phyloP scores from a whole-genome alignment of 495 filamentous ascomycete genomes.

The Tuber brumale region DNA sequence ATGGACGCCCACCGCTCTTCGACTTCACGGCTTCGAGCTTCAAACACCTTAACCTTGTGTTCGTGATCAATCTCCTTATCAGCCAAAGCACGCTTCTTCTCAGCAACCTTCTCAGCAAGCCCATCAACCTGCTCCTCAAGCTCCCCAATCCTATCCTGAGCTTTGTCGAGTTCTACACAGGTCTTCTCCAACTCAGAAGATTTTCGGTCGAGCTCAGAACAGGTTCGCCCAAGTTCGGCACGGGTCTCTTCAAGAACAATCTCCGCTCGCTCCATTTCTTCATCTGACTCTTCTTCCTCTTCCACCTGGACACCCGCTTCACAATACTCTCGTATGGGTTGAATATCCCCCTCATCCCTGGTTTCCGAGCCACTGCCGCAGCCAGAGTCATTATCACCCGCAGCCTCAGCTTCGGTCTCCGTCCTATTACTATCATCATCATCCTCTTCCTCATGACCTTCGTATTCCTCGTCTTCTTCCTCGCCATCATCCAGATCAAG shows the following conservation, averaged over 20 bases:
- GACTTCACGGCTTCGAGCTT: conserved; percentile 21
- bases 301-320: conserved; percentile 39
- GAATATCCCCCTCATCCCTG: conserved; percentile 30
- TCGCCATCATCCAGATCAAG: conserved; percentile 75
- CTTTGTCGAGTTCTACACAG: conserved; percentile 31
- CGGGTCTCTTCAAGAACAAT: conserved; percentile 39
- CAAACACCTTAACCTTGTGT: conserved; percentile 21
- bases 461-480: conserved; percentile 47
- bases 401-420: conserved; percentile 28
- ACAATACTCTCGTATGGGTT: conserved; percentile 35
- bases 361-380: conserved; percentile 26
- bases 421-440: conserved; percentile 29
- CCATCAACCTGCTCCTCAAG: conserved; percentile 35
- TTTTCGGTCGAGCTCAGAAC: conserved; percentile 32
- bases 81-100: conserved; percentile 21
- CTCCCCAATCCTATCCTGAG: conserved; percentile 26
- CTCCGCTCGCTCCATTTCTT: conserved; percentile 26
- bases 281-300: conserved; percentile 20
- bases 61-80: conserved; percentile 16
- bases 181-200: conserved; percentile 32
- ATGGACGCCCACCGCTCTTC: conserved; percentile 27
- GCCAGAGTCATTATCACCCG: conserved; percentile 36
- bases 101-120: conserved; percentile 29
- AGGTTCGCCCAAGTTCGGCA: conserved; percentile 36
- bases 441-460: conserved; percentile 22